Evolutionary conservation across 768 basidiomycete genomes (phyloP).

Genomic region (Pilatotrama ljubarskyi): DNA sequence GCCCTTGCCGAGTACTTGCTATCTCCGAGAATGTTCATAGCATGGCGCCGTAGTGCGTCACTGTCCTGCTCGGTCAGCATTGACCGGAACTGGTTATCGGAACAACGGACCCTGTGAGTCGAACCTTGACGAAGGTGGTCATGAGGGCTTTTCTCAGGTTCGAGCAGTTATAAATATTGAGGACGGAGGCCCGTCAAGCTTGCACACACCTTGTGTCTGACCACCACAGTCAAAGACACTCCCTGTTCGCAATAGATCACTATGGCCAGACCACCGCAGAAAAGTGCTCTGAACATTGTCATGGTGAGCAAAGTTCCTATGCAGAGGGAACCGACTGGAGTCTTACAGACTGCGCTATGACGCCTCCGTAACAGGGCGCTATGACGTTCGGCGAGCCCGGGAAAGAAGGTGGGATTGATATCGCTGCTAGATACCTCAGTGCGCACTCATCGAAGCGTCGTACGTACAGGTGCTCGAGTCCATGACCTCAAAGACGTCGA

Average conservation of each 20-base stretch:
- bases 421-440: not conserved
- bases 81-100: too few relatives aligned
- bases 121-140: too few relatives aligned
- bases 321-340: not conserved
- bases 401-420: conserved; percentile 35
- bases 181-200: too few relatives aligned
- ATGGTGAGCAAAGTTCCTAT: conserved; percentile 38
- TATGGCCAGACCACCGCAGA: conserved; percentile 32
- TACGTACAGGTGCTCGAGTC: conserved; percentile 41
- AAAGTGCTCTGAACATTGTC: conserved; percentile 48
- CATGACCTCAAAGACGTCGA: conserved; percentile 49
- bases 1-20: too few relatives aligned
- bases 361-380: conserved; percentile 42
- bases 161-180: too few relatives aligned
- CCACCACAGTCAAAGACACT: too few relatives aligned
- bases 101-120: not conserved
- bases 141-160: too few relatives aligned
- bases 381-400: conserved; percentile 57
- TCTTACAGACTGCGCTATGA: not conserved
- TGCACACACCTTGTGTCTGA: too few relatives aligned
- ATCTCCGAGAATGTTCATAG: too few relatives aligned
- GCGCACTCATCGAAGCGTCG: conserved; percentile 12
- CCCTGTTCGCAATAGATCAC: too few relatives aligned
- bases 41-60: too few relatives aligned
- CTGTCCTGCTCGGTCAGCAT: too few relatives aligned